phyloP scores from a whole-genome alignment of 441 rosid species.

The Arabidopsis hybrid region DNA sequence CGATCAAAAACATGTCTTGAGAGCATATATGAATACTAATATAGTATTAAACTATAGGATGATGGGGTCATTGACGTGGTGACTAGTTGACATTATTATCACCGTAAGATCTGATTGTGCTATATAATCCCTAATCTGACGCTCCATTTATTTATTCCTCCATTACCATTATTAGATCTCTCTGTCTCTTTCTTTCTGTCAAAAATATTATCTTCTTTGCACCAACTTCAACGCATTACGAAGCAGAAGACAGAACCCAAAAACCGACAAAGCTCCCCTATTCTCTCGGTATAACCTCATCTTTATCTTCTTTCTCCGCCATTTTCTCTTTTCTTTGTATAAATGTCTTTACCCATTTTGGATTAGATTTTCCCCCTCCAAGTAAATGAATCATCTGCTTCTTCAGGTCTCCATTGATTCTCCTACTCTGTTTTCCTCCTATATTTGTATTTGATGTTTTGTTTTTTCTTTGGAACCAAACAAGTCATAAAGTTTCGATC shows the following conservation, averaged over 20 bases:
- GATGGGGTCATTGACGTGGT: constrained; percentile 54
- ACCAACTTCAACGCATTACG: constrained; percentile 40
- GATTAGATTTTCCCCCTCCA: background rate
- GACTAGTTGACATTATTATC: constrained; percentile 51
- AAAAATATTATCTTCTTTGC: constrained; percentile 20
- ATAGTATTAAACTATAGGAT: background rate
- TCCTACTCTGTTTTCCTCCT: background rate
- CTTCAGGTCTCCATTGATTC: constrained; percentile 30
- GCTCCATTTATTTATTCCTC: constrained; percentile 3
- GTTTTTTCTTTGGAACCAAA: too few species aligned
- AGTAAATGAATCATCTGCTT: constrained; percentile 16
- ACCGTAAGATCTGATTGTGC: constrained; percentile 17
- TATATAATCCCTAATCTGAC: constrained; percentile 38
- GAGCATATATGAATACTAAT: background rate
- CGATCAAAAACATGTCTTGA: constrained; percentile 28
- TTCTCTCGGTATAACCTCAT: constrained; percentile 29
- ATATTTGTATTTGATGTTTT: too few species aligned
- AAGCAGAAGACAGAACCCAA: background rate
- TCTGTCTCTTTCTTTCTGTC: constrained; percentile 22
- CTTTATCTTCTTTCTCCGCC: constrained; percentile 15
- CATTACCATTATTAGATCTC: constrained; percentile 30
- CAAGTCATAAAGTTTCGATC: constrained; percentile 19
- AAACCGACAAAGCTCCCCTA: constrained; percentile 38
- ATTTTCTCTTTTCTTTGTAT: background rate
- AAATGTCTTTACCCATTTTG: constrained; percentile 22